phyloP scores from a whole-genome alignment of 1,139 yeast genomes.

The Ogataea hybrid region DNA sequence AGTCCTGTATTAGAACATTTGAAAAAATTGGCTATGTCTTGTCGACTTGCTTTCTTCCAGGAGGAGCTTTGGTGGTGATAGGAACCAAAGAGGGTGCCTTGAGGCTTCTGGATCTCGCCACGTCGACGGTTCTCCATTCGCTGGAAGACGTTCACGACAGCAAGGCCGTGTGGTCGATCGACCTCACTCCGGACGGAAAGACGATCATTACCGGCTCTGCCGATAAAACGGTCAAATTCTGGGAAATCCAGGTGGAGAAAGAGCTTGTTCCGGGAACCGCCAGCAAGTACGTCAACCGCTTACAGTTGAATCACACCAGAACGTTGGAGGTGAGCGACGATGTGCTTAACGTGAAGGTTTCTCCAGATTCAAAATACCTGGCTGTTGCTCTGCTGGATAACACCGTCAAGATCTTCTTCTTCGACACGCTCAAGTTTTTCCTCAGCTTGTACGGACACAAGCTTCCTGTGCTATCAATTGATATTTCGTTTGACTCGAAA shows the following conservation, averaged over 20 bases:
- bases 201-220: constrained; percentile 90
- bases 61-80: constrained; percentile 82
- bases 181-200: constrained; percentile 82
- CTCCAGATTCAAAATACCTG: constrained; percentile 74
- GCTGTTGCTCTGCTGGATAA: constrained; percentile 88
- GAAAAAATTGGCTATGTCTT: constrained; percentile 82
- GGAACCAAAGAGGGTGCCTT: constrained; percentile 89
- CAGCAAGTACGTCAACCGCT: constrained; percentile 45
- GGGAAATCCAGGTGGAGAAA: constrained; percentile 74
- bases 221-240: constrained; percentile 84
- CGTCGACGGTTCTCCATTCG: constrained; percentile 67
- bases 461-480: constrained; percentile 87
- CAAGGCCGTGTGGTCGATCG: constrained; percentile 84
- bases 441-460: constrained; percentile 93
- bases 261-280: constrained; percentile 69
- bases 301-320: constrained; percentile 69
- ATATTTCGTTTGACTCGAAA: constrained; percentile 85
- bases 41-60: constrained; percentile 81
- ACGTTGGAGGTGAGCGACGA: constrained; percentile 87
- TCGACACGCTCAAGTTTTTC: constrained; percentile 82
- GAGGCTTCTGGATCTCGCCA: constrained; percentile 82
- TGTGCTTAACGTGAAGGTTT: constrained; percentile 73
- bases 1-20: constrained; percentile 78
- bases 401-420: constrained; percentile 89
- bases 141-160: constrained; percentile 80